phyloP scores from a whole-genome alignment of 1,284 basidiomycete species.

The Moesziomyces parantarcticus region DNA sequence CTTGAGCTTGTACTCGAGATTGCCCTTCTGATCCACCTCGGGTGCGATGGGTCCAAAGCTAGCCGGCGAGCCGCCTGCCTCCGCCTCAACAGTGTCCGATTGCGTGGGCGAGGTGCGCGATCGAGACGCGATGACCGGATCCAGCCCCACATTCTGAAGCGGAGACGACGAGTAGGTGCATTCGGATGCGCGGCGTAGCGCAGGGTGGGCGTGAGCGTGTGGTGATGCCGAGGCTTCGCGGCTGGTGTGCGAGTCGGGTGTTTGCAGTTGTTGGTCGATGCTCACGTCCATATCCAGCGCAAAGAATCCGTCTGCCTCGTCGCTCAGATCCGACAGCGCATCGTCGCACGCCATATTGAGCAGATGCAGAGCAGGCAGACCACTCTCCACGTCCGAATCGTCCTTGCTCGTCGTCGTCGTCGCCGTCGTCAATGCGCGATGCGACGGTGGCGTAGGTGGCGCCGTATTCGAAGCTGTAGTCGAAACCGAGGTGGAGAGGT shows the following conservation, averaged over 20 bases:
- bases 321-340: conserved; percentile 28
- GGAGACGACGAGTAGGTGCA: conserved; percentile 36
- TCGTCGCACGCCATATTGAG: conserved; percentile 45
- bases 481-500: conserved; percentile 41
- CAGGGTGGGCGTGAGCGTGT: conserved; percentile 13
- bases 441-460: conserved; percentile 28
- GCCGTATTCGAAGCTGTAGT: conserved; percentile 40
- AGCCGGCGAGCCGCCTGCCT: conserved; percentile 12
- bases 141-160: conserved; percentile 24
- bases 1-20: conserved; percentile 67
- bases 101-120: conserved; percentile 23
- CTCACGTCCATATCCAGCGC: conserved; percentile 56
- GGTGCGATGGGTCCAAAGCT: conserved; percentile 53
- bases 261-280: conserved; percentile 37
- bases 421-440: neutral
- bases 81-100: neutral
- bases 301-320: conserved; percentile 55
- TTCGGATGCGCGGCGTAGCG: conserved; percentile 29
- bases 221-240: conserved; percentile 9
- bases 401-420: no score
- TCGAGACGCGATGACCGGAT: conserved; percentile 31
- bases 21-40: conserved; percentile 63
- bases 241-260: conserved; percentile 2
- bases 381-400: neutral
- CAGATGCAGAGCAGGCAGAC: conserved; percentile 30